These are phyloP conservation scores for Globisporangium acanthophoron DNA, from an alignment of 352 stramenopile genomes.

Conservation along the genomic window DNA sequence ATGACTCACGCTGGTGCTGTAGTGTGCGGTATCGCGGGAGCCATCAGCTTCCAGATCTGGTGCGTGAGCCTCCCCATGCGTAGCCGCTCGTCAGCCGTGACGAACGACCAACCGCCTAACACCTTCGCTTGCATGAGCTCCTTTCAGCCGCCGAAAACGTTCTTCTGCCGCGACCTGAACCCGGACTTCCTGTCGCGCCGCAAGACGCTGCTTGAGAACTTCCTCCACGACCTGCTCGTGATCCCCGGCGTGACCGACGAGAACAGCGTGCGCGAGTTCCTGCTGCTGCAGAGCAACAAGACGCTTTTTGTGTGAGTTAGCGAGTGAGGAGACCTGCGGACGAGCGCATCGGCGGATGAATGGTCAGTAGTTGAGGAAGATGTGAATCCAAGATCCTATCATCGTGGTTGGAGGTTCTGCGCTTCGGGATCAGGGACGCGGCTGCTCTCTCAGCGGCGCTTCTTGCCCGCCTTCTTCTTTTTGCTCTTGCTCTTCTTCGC, in stretches of 20 bases:
- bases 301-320: constrained; percentile 47
- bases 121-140: background rate
- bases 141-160: constrained; percentile 55
- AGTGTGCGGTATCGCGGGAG: constrained; percentile 45
- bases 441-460: constrained; percentile 24
- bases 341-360: constrained; percentile 1
- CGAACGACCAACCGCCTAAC: background rate
- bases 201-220: constrained; percentile 42
- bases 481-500: constrained; percentile 44
- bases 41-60: constrained; percentile 36
- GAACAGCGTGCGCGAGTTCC: constrained; percentile 46
- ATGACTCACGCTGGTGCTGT: background rate
- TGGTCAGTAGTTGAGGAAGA: constrained; percentile 3
- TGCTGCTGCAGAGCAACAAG: constrained; percentile 51
- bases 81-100: background rate
- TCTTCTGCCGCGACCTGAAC: constrained; percentile 68
- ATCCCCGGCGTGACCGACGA: constrained; percentile 61
- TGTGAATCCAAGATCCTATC: background rate
- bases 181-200: constrained; percentile 56
- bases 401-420: too few relatives aligned
- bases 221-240: constrained; percentile 55
- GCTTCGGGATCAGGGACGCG: background rate
- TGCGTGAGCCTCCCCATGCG: constrained; percentile 2
- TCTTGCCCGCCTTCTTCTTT: constrained; percentile 63
- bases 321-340: background rate